Evolutionary conservation across 106 monocot species (phyloP).

Genomic region (Phalaenopsis aphrodite): DNA sequence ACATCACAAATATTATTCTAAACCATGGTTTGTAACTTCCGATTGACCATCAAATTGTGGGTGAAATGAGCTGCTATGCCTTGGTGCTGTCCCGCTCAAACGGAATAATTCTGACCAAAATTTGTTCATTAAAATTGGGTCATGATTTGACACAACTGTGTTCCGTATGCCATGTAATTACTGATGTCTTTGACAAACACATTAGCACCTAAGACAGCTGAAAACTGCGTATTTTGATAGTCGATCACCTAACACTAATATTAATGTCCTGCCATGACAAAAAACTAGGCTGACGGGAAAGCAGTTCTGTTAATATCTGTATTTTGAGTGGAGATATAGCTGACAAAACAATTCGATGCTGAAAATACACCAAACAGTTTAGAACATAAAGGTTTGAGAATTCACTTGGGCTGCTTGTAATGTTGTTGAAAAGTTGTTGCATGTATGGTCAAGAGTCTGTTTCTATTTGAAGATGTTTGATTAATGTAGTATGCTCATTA

Average conservation of each 20-base stretch:
- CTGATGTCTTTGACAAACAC: background rate
- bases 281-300: background rate
- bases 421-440: background rate
- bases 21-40: background rate
- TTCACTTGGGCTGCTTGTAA: background rate
- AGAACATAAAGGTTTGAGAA: background rate
- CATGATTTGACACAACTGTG: background rate
- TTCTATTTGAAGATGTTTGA: background rate
- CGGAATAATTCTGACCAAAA: constrained; percentile 1
- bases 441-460: background rate
- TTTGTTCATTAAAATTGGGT: background rate
- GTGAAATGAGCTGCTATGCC: background rate
- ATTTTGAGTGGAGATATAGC: background rate
- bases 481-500: background rate
- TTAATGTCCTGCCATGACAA: background rate
- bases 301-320: too few relatives aligned
- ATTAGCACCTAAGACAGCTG: background rate
- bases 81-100: background rate
- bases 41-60: background rate
- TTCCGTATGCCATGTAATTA: background rate
- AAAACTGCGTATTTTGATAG: background rate
- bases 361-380: background rate
- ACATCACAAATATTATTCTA: background rate
- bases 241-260: background rate
- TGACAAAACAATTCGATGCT: background rate